Evolutionary conservation across 352 stramenopile genomes (phyloP).

Genomic region (Globisporangium perplexum): DNA sequence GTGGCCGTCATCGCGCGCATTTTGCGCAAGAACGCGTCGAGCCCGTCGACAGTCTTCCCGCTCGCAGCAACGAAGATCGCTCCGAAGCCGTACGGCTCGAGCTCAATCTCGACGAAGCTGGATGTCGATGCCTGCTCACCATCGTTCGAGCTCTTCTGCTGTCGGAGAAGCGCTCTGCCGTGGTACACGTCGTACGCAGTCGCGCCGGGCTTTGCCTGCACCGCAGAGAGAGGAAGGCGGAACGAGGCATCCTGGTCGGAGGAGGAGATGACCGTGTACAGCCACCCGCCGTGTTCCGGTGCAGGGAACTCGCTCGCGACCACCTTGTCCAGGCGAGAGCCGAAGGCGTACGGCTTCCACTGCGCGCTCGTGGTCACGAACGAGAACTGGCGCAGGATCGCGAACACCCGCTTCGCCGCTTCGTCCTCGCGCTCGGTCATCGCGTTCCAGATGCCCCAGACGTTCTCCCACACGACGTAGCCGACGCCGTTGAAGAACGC

Average conservation of each 20-base stretch:
- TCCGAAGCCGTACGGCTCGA: constrained; percentile 63
- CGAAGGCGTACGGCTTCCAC: constrained; percentile 51
- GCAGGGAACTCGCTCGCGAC: constrained; percentile 45
- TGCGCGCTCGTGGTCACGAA: constrained; percentile 28
- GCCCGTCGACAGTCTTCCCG: constrained; percentile 11
- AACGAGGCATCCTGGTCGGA: constrained; percentile 21
- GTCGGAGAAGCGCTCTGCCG: constrained; percentile 30
- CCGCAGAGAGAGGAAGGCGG: constrained; percentile 24
- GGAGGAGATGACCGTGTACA: constrained; percentile 67
- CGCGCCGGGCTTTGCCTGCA: constrained; percentile 13
- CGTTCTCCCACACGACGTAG: constrained; percentile 87
- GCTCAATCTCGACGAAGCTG: constrained; percentile 20
- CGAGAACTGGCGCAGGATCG: constrained; percentile 57
- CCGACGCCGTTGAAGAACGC: constrained; percentile 85
- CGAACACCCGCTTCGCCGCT: constrained; percentile 49
- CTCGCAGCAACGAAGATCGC: constrained; percentile 33
- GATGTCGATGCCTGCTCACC: constrained; percentile 1
- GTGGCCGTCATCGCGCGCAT: constrained; percentile 46
- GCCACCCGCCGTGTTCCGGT: constrained; percentile 14
- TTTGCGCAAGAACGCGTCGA: constrained; percentile 34
- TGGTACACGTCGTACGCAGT: constrained; percentile 63
- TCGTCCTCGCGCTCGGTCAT: constrained; percentile 72
- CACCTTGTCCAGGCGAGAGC: constrained; percentile 18
- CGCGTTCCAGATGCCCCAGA: constrained; percentile 85
- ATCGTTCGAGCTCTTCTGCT: constrained; percentile 2